Evolutionary conservation across 2,329 filamentous ascomycete genomes (phyloP).

Genomic region (Zalaria obscura): DNA sequence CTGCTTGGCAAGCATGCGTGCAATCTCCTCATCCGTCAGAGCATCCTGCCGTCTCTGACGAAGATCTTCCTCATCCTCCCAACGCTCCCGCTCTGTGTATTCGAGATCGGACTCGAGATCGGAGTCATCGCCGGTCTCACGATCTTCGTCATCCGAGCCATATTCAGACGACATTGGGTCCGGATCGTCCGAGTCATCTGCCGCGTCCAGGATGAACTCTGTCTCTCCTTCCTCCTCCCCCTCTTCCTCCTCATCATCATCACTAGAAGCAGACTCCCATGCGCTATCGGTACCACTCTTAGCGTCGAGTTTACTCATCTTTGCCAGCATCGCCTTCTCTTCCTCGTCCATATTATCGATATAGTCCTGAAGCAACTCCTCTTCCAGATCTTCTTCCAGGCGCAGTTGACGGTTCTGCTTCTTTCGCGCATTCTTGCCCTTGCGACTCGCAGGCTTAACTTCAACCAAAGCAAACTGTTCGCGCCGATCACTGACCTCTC

Average conservation of each 20-base stretch:
- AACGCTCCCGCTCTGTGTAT: conserved; percentile 17
- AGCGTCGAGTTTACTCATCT: conserved; percentile 10
- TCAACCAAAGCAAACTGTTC: background rate
- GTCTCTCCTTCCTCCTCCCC: conserved; percentile 4
- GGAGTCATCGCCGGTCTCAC: conserved; percentile 19
- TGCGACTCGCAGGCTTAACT: conserved; percentile 1
- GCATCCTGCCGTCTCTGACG: conserved; percentile 21
- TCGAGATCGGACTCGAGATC: conserved; percentile 19
- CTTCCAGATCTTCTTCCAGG: conserved; percentile 30
- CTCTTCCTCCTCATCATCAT: conserved; percentile 7
- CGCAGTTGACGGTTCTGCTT: conserved; percentile 16
- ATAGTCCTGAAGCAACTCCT: conserved; percentile 51
- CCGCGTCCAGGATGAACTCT: conserved; percentile 9
- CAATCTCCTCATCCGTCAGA: conserved; percentile 47
- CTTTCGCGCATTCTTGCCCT: conserved; percentile 17
- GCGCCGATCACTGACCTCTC: background rate
- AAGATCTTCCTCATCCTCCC: conserved; percentile 27
- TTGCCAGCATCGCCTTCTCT: conserved; percentile 7
- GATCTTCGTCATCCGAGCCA: conserved; percentile 20
- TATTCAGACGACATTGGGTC: conserved; percentile 5
- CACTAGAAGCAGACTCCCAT: conserved; percentile 7
- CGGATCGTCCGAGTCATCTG: conserved; percentile 6
- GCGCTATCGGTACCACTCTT: conserved; percentile 15
- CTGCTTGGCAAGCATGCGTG: conserved; percentile 45
- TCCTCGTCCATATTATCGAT: conserved; percentile 45